Percentiles rank a stretch among this genome's conserved stretches.
These are phyloP conservation scores for Russula compacta DNA, from an alignment of 768 basidiomycete species.

Conservation along the genomic window DNA sequence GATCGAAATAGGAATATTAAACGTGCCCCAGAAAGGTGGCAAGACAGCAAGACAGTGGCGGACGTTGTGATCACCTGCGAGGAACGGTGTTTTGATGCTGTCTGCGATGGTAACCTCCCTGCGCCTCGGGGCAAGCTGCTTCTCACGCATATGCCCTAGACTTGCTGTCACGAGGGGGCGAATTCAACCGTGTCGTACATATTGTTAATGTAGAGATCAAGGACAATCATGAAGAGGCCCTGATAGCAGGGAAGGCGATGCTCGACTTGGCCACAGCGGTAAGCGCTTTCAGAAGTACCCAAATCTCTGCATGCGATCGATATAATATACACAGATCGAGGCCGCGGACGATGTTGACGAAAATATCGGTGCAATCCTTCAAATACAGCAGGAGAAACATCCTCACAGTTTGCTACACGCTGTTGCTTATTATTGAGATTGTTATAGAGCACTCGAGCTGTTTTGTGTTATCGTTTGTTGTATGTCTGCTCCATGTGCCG, in stretches of 20 bases:
- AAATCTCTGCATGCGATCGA: neutral
- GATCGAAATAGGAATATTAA: slow-evolving; percentile 93
- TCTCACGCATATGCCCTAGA: slow-evolving; percentile 39
- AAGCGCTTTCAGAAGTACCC: slow-evolving; percentile 30
- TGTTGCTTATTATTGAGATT: slow-evolving; percentile 75
- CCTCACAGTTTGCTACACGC: slow-evolving; percentile 89
- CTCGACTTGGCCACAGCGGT: slow-evolving; percentile 86
- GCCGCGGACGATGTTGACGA: slow-evolving; percentile 78
- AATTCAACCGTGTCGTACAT: slow-evolving; percentile 90
- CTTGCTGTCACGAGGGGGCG: slow-evolving; percentile 77
- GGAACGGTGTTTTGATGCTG: slow-evolving; percentile 96
- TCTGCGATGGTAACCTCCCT: slow-evolving; percentile 77
- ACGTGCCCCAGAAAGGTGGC: slow-evolving; percentile 92
- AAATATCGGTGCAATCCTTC: slow-evolving; percentile 81
- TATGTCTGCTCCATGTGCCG: neutral
- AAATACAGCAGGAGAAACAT: slow-evolving; percentile 77
- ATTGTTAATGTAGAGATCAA: slow-evolving; percentile 97
- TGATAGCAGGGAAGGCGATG: slow-evolving; percentile 92
- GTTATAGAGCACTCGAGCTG: neutral
- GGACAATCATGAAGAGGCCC: slow-evolving; percentile 97
- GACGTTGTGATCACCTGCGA: slow-evolving; percentile 99
- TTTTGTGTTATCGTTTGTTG: neutral
- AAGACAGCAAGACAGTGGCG: slow-evolving; percentile 80
- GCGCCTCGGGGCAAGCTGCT: slow-evolving; percentile 1
- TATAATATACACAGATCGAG: slow-evolving; percentile 59